A percentile compares a stretch with the other conserved stretches of the same genome.
phyloP scores from a whole-genome alignment of 2,329 filamentous ascomycete genomes.

The Cercospora canescens region DNA sequence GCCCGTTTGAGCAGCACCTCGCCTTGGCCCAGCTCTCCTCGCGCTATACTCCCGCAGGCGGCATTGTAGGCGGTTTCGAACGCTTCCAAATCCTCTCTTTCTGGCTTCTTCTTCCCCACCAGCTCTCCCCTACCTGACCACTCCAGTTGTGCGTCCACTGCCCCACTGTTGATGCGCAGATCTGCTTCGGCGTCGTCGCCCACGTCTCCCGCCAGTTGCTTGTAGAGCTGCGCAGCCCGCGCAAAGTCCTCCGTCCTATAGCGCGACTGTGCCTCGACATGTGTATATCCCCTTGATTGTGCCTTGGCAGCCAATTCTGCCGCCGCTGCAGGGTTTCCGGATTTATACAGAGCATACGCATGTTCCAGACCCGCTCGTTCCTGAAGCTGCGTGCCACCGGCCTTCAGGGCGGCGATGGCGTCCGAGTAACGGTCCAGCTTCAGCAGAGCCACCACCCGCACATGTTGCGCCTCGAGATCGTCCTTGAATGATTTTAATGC shows the following conservation, averaged over 20 bases:
- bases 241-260: conserved; percentile 76
- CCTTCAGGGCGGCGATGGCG: conserved; percentile 67
- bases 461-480: conserved; percentile 64
- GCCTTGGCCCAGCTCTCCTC: conserved; percentile 65
- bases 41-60: conserved; percentile 71
- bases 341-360: conserved; percentile 82
- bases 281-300: conserved; percentile 53
- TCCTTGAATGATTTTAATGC: conserved; percentile 59
- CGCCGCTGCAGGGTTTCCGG: conserved; percentile 67
- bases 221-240: conserved; percentile 65
- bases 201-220: conserved; percentile 52
- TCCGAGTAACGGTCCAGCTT: conserved; percentile 83
- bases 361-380: conserved; percentile 66
- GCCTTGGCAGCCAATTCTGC: conserved; percentile 49
- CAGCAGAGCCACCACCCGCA: conserved; percentile 71
- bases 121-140: conserved; percentile 62
- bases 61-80: conserved; percentile 84
- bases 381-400: conserved; percentile 62
- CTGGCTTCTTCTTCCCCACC: conserved; percentile 56
- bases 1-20: conserved; percentile 69
- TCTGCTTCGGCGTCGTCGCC: conserved; percentile 68
- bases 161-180: conserved; percentile 72
- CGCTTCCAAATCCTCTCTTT: conserved; percentile 65
- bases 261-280: conserved; percentile 65
- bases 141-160: conserved; percentile 69